Conservation (phyloP, 1,284 basidiomycete genomes). For the Boletus nobilissimus region DNA sequence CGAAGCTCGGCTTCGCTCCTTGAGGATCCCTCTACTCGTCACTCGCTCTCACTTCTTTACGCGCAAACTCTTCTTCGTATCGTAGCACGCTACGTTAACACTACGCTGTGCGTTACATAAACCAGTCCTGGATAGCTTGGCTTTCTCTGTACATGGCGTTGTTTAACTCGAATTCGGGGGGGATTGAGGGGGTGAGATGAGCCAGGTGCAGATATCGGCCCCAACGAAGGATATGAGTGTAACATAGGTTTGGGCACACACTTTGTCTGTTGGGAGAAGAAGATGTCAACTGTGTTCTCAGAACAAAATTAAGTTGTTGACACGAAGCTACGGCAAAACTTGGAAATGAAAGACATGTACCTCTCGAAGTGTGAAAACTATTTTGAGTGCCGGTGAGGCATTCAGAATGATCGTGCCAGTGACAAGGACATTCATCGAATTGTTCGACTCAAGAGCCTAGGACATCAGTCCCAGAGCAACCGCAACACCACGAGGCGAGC, state of each 20-base stretch:
- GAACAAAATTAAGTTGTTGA: neutral
- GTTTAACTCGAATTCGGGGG: too few species aligned
- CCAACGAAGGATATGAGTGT: slow-evolving; percentile 42
- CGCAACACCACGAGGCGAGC: slow-evolving; percentile 61
- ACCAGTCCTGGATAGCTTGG: too few species aligned
- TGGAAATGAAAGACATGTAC: slow-evolving; percentile 50
- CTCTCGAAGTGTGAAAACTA: slow-evolving; percentile 74
- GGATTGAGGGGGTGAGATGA: slow-evolving; percentile 14
- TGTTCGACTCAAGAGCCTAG: slow-evolving; percentile 61
- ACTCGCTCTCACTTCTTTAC: too few species aligned
- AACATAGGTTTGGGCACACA: slow-evolving; percentile 47
- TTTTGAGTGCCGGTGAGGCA: slow-evolving; percentile 62
- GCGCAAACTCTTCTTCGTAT: too few species aligned
- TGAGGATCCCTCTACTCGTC: too few species aligned
- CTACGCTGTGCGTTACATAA: too few species aligned
- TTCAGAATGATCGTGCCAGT: slow-evolving; percentile 68
- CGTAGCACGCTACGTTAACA: too few species aligned
- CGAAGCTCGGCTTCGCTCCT: too few species aligned
- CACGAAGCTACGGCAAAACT: neutral
- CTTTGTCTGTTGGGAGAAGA: slow-evolving; percentile 39
- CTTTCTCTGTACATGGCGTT: too few species aligned
- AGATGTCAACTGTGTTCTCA: neutral
- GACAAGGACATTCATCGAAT: slow-evolving; percentile 56
- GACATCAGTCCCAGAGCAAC: slow-evolving; percentile 79
- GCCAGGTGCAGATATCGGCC: slow-evolving; percentile 27